Conservation (phyloP, 2,329 filamentous ascomycete species). For the Aspergillus felis region DNA sequence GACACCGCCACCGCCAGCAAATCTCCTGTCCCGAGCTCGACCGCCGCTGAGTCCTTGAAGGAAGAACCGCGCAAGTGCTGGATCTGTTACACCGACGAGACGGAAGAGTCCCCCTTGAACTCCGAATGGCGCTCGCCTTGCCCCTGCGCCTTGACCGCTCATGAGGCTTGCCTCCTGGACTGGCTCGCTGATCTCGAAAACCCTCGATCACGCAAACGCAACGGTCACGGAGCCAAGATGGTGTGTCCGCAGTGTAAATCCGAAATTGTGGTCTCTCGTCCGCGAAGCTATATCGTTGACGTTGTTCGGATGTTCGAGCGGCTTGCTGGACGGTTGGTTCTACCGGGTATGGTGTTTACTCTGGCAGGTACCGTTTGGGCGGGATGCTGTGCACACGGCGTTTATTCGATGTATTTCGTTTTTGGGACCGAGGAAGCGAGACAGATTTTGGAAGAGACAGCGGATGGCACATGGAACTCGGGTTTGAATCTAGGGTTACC, state of each 20-base stretch:
- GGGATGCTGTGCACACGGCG: slow-evolving; percentile 55
- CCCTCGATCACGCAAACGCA: slow-evolving; percentile 48
- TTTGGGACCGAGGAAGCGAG: slow-evolving; percentile 62
- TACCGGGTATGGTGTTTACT: slow-evolving; percentile 60
- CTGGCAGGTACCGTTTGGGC: slow-evolving; percentile 47
- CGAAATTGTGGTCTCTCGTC: slow-evolving; percentile 70
- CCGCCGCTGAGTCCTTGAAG: slow-evolving; percentile 11
- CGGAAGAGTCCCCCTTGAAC: slow-evolving; percentile 56
- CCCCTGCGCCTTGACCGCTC: slow-evolving; percentile 82
- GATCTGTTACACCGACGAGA: slow-evolving; percentile 66
- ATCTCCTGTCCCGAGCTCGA: slow-evolving; percentile 10
- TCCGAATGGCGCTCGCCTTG: slow-evolving; percentile 82
- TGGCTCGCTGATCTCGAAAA: slow-evolving; percentile 90
- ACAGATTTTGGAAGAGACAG: slow-evolving; percentile 47
- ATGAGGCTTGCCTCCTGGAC: slow-evolving; percentile 82
- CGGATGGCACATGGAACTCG: slow-evolving; percentile 41
- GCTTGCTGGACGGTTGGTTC: slow-evolving; percentile 54
- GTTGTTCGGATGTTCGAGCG: slow-evolving; percentile 58
- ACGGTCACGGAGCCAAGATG: slow-evolving; percentile 58
- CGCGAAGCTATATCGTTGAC: slow-evolving; percentile 68
- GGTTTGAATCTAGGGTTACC: slow-evolving; percentile 59
- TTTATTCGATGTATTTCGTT: slow-evolving; percentile 60
- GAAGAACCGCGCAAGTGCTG: slow-evolving; percentile 56
- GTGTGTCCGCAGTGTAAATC: slow-evolving; percentile 87
- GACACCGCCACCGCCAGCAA: slow-evolving; percentile 5